Percentiles rank a stretch among this genome's conserved stretches.
Evolutionary conservation across 108 stramenopile genomes (phyloP).

Genomic region (Fistulifera pelliculosa): DNA sequence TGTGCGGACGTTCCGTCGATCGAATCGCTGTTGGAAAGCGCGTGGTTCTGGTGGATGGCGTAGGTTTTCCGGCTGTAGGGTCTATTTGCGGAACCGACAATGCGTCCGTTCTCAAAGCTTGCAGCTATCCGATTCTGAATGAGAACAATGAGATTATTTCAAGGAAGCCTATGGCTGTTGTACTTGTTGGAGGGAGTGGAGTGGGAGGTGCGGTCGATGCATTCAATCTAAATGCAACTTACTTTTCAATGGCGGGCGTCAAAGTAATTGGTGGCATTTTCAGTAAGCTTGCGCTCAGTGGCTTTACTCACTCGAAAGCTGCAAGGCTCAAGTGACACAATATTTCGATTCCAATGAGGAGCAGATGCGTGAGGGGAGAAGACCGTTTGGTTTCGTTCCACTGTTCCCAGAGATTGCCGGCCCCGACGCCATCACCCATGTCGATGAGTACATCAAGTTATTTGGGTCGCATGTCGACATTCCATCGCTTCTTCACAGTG

Average conservation of each 20-base stretch:
- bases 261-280: constrained; percentile 85
- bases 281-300: constrained; percentile 60
- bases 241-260: constrained; percentile 63
- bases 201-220: constrained; percentile 95
- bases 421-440: constrained; percentile 13
- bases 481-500: constrained; percentile 32
- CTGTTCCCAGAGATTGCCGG: constrained; percentile 33
- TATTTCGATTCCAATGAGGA: constrained; percentile 65
- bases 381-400: constrained; percentile 77
- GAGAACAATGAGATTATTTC: background rate
- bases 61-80: constrained; percentile 96
- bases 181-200: constrained; percentile 69
- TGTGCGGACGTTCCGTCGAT: constrained; percentile 70
- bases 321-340: constrained; percentile 44
- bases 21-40: constrained; percentile 50
- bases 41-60: constrained; percentile 91
- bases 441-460: constrained; percentile 35
- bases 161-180: constrained; percentile 40
- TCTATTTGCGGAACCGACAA: constrained; percentile 93
- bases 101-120: constrained; percentile 72
- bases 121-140: constrained; percentile 31
- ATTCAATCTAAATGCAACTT: constrained; percentile 92
- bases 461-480: constrained; percentile 58
- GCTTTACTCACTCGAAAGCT: constrained; percentile 82
- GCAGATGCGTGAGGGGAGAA: constrained; percentile 13